phyloP scores from a whole-genome alignment of 768 basidiomycete species.

The Lentinula raphanica region DNA sequence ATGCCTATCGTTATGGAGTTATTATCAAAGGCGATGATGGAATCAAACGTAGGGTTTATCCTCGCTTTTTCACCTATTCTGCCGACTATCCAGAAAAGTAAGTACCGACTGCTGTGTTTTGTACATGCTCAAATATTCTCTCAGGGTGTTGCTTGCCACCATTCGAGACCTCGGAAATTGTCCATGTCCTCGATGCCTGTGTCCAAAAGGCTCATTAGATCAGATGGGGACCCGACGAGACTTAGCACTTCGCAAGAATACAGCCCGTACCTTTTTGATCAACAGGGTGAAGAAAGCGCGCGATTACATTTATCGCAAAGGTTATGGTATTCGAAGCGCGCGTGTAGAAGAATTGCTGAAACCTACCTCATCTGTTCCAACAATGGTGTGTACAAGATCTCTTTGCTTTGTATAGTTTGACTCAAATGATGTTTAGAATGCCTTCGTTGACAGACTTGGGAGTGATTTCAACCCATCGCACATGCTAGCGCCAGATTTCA shows the following conservation, averaged over 20 bases:
- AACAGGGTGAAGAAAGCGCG: constrained; percentile 7
- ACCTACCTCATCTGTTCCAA: constrained; percentile 13
- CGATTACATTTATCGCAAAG: constrained; percentile 7
- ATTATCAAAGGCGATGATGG: constrained; percentile 26
- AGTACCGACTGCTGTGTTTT: constrained; percentile 4
- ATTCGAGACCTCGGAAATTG: constrained; percentile 20
- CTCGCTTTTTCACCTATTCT: constrained; percentile 27
- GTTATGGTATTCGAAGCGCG: not conserved
- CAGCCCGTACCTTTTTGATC: not conserved
- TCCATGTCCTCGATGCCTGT: constrained; percentile 23
- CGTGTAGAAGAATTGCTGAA: constrained; percentile 12
- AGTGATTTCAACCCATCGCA: constrained; percentile 19
- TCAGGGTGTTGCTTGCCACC: constrained; percentile 20
- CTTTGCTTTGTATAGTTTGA: not conserved
- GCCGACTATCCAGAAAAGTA: constrained; percentile 37
- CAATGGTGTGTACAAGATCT: not conserved
- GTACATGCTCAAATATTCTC: constrained; percentile 2
- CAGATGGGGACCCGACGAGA: constrained; percentile 18
- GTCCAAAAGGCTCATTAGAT: constrained; percentile 16
- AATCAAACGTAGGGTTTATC: constrained; percentile 21
- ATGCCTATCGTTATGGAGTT: constrained; percentile 18
- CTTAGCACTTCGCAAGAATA: not conserved
- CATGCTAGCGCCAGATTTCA: constrained; percentile 29
- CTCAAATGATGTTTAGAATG: constrained; percentile 17
- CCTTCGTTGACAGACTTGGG: constrained; percentile 16